A percentile compares a stretch with the other conserved stretches of the same genome.
phyloP scores from a whole-genome alignment of 2,329 filamentous ascomycete genomes.

The Phoma sp. region DNA sequence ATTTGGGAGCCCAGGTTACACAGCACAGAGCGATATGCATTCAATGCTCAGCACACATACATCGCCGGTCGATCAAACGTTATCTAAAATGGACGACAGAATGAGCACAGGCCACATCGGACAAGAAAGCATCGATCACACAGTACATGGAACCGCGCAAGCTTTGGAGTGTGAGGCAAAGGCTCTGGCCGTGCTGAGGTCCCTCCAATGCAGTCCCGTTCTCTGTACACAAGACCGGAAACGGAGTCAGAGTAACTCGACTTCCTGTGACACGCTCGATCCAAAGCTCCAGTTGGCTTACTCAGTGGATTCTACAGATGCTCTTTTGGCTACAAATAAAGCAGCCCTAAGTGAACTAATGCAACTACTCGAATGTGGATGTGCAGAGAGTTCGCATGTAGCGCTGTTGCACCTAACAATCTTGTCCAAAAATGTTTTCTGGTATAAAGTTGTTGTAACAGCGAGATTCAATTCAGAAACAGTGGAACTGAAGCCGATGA shows the following conservation, averaged over 20 bases:
- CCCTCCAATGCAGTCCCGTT: not conserved
- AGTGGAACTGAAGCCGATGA: not conserved
- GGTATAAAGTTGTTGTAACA: not conserved
- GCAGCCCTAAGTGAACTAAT: not conserved
- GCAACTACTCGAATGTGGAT: not conserved
- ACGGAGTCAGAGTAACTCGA: not conserved
- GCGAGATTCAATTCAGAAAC: not conserved
- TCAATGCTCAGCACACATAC: not conserved
- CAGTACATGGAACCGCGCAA: not conserved
- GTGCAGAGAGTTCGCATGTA: not conserved
- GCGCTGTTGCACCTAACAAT: not conserved
- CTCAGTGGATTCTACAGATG: not conserved
- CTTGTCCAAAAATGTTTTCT: not conserved
- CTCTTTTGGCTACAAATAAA: not conserved
- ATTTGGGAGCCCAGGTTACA: not conserved
- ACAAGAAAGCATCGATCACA: not conserved
- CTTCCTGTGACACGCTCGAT: too few species aligned
- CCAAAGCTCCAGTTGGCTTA: not conserved
- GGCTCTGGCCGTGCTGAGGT: not conserved
- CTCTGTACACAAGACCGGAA: not conserved
- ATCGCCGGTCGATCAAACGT: not conserved
- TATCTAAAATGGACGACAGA: not conserved
- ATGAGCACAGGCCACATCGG: not conserved
- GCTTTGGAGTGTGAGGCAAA: not conserved
- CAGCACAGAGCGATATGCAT: not conserved